Percentiles rank a stretch among this genome's conserved stretches.
phyloP scores from a whole-genome alignment of 1,284 basidiomycete genomes.

The Trametes pubescens region DNA sequence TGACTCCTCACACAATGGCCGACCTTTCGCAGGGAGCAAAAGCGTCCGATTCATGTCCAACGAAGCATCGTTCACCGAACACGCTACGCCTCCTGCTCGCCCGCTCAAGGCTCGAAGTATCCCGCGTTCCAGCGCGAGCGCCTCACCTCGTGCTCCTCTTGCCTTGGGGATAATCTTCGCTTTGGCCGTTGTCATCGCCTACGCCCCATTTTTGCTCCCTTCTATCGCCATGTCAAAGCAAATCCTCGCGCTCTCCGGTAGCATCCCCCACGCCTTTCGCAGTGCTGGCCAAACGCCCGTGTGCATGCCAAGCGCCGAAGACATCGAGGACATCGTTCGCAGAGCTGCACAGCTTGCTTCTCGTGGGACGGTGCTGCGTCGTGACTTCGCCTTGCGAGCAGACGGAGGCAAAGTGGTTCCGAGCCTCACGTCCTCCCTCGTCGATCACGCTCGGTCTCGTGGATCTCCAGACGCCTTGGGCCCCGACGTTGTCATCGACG shows the following conservation, averaged over 20 bases:
- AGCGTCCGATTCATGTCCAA: not conserved
- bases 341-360: not conserved
- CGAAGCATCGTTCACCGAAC: slow-evolving; percentile 4
- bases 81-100: not conserved
- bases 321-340: not conserved
- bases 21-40: not conserved
- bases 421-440: not conserved
- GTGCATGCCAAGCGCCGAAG: not conserved
- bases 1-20: not conserved
- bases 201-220: too few relatives aligned
- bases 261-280: too few relatives aligned
- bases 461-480: not conserved
- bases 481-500: slow-evolving; percentile 1
- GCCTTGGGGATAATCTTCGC: not conserved
- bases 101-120: too few relatives aligned
- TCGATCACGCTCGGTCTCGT: not conserved
- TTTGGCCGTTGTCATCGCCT: not conserved
- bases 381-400: not conserved
- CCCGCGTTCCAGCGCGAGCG: too few relatives aligned
- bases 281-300: too few relatives aligned
- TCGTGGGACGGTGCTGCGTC: not conserved
- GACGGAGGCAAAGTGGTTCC: not conserved
- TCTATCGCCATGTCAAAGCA: too few relatives aligned
- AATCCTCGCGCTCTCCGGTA: too few relatives aligned
- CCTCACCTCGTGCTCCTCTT: too few relatives aligned